These are phyloP conservation scores for Hyaloscypha finlandica DNA, from an alignment of 495 filamentous ascomycete genomes.

Conservation along the genomic window DNA sequence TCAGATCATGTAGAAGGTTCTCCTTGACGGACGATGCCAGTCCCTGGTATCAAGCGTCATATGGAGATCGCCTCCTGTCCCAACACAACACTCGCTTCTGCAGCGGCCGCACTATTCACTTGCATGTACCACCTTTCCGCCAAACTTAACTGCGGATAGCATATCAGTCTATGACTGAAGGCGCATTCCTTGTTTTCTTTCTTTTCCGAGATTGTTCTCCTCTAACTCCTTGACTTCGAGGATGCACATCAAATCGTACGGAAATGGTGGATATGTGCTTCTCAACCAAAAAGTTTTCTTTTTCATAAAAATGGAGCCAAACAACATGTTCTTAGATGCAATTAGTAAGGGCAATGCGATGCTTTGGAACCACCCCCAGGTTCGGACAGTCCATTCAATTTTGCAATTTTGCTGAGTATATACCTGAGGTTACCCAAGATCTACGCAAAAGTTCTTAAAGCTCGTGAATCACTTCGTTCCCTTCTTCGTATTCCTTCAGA, in stretches of 20 bases:
- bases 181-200: conserved; percentile 6
- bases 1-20: conserved; percentile 84
- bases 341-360: conserved; percentile 26
- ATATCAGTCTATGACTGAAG: conserved; percentile 4
- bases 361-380: conserved; percentile 10
- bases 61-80: conserved; percentile 1
- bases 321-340: conserved; percentile 17
- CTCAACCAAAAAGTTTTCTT: conserved; percentile 29
- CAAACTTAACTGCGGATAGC: conserved; percentile 11
- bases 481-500: background rate
- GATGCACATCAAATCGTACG: background rate
- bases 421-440: background rate
- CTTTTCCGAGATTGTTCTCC: conserved; percentile 10
- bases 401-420: background rate
- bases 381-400: background rate
- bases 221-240: background rate
- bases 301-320: background rate
- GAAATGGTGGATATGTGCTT: conserved; percentile 19
- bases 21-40: conserved; percentile 1
- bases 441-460: background rate
- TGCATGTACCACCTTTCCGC: conserved; percentile 18
- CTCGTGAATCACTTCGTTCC: background rate
- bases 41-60: background rate
- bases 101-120: conserved; percentile 7
- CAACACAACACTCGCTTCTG: conserved; percentile 11